Evolutionary conservation across 2,329 filamentous ascomycete species (phyloP), one percentile per base, ranked within the genome.

Genomic region (Emergomyces orientalis): DNA sequence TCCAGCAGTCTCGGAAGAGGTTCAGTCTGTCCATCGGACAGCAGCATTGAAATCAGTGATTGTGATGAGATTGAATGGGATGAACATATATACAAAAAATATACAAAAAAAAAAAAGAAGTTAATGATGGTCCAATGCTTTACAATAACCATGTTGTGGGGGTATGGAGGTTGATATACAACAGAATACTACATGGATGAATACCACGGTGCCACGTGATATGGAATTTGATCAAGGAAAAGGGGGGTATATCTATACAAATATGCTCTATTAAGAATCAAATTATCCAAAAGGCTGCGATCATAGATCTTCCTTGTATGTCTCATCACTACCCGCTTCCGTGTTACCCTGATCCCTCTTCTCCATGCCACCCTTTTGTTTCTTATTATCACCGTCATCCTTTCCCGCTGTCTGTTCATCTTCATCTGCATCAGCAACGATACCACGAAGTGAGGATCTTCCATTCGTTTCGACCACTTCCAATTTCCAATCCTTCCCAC

Each of bases 401-500:
- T 64, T 49, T n/a, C 66, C 63, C 7, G 63, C 61, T 9, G 59
- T 51, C 52, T 64, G 58, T 25, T 59, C 32, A 60, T 67, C 63
- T 32, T 71, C 62, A 1, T 83, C 81, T 2, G 81, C 81, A 14
- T 83, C 82, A 1, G 78, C 76, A 34, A 88, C 86, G 19, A 89
- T 84, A 0, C 88, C 89, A 54, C 88, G 79, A 49, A 93, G 84
- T 71, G 91, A 87, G 65, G 84, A 77, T 27, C 83, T 81, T 4
- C 83, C 81, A 1, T 87, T 83, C 13, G 85, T 80, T 69, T 94
- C 88, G 0, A 94, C 84, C 17, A 94, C 80, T 74, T 94, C 89
- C 64, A 96, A 78, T 69, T 86, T 88, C 91, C 91, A 96, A 19
- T 86, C 85, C 67, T 86, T 84, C 8, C 87, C 85, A 2, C 86